Evolutionary conservation across 2,329 filamentous ascomycete species (phyloP), one percentile per base, ranked within the genome.

Genomic region (Xylariomycetidae sp.): DNA sequence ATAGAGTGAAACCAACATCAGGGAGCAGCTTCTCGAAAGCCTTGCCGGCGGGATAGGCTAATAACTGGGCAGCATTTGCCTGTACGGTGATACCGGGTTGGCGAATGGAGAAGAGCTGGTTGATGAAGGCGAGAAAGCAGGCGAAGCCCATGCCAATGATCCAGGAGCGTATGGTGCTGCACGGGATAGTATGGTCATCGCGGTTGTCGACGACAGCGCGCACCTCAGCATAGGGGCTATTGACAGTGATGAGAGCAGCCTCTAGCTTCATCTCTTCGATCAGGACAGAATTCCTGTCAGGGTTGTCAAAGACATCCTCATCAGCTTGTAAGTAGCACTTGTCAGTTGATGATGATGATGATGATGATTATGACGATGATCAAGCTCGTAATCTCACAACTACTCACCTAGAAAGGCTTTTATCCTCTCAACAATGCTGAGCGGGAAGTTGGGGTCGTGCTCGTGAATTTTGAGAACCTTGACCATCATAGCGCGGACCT

Each of bases 81-180:
- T 67, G 64, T 46, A 80, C 69, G 12, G 57, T 63, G 43, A 79
- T 77, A 26, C 63, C 58, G 0, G 75, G 75, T 40, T 70, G 66
- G 8, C 74, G 71, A 38, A 78, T 69, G 31, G 69, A 70, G 51
- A 79, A 77, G 32, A 79, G 65, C 58, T 75, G 70, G 46, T 79
- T 77, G 48, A 70, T 61, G 33, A 70, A 71, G 27, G 67, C 63
- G 22, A 74, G 57, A 16, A 71, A 41, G 18, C 64, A 56, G 8
- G 69, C 64, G 38, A 76, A 77, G 26, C 63, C 42, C n/a, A 72
- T 50, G 12, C 72, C 73, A 18, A 77, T 71, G 13, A 56, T 48
- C 71, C 72, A 76, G 34, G 67, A 67, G 9, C 73, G 69, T 30
- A 77, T 64, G 1, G 74, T 79, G 4, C 70, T 72, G 5, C 63